Percentiles rank a stretch among this genome's conserved stretches.
These are phyloP conservation scores for Cordyceps tenuipes DNA, from an alignment of 2,329 filamentous ascomycete species.

Conservation along the genomic window DNA sequence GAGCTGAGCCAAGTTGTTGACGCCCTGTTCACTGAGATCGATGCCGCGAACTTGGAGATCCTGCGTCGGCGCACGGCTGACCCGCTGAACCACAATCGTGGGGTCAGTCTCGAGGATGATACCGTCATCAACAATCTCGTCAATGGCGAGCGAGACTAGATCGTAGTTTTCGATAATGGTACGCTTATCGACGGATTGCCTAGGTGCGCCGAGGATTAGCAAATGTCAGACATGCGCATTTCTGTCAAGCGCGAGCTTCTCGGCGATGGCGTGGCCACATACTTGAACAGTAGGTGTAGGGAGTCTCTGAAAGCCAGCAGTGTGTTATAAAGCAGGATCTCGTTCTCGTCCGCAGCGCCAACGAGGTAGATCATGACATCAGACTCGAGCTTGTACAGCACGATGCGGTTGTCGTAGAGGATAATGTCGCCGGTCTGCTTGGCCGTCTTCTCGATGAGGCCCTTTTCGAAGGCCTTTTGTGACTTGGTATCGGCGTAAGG, in stretches of 20 bases:
- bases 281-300: conserved; percentile 89
- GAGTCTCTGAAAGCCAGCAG: conserved; percentile 85
- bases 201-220: conserved; percentile 28
- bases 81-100: conserved; percentile 83
- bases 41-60: conserved; percentile 91
- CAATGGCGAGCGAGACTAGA: conserved; percentile 83
- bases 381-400: conserved; percentile 96
- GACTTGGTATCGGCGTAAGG: conserved; percentile 86
- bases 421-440: conserved; percentile 96
- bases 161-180: conserved; percentile 99
- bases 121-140: conserved; percentile 91
- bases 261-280: conserved; percentile 22
- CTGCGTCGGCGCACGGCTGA: conserved; percentile 83
- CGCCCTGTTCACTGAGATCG: conserved; percentile 89
- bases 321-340: conserved; percentile 92
- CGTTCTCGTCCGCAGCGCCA: conserved; percentile 86
- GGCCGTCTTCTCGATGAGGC: conserved; percentile 86
- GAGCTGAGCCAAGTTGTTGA: conserved; percentile 89
- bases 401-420: conserved; percentile 91
- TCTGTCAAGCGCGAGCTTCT: background rate
- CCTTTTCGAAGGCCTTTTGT: conserved; percentile 95
- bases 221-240: background rate
- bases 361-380: conserved; percentile 96
- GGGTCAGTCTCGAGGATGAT: conserved; percentile 97
- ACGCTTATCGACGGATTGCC: conserved; percentile 93